Percentiles rank a stretch among this genome's conserved stretches.
Evolutionary conservation across 352 stramenopile genomes (phyloP).

Genomic region (Globisporangium takayamanum): DNA sequence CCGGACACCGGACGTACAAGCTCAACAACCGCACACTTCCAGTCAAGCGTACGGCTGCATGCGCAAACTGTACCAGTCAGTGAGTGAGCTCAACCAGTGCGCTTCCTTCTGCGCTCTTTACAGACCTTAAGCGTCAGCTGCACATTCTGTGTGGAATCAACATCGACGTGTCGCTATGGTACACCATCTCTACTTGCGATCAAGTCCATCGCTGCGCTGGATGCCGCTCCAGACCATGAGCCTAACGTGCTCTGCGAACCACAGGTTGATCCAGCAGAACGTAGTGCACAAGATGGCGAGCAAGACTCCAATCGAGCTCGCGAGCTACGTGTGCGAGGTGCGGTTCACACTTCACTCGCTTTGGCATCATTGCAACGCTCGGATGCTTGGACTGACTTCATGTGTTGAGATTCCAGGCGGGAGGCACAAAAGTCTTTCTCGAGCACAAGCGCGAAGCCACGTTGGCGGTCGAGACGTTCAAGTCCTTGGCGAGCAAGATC

Average conservation of each 20-base stretch:
- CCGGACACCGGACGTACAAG: slow-evolving; percentile 24
- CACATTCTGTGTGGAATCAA: slow-evolving; percentile 30
- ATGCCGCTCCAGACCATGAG: not conserved
- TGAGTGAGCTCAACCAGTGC: not conserved
- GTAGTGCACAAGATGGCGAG: slow-evolving; percentile 20
- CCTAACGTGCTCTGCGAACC: not conserved
- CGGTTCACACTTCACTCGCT: not conserved
- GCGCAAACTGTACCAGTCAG: not conserved
- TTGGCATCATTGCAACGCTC: not conserved
- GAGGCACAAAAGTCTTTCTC: slow-evolving; percentile 32
- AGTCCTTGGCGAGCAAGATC: slow-evolving; percentile 6
- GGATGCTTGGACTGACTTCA: not conserved
- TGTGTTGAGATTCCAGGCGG: slow-evolving; percentile 8
- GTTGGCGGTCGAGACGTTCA: slow-evolving; percentile 11
- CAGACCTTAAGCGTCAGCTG: slow-evolving; percentile 37
- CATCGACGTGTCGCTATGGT: slow-evolving; percentile 37
- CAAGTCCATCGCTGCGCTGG: not conserved
- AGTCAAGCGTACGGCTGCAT: slow-evolving; percentile 23
- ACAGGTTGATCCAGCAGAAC: slow-evolving; percentile 36
- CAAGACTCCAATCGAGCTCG: slow-evolving; percentile 24
- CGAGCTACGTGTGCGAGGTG: slow-evolving; percentile 33
- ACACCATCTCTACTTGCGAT: not conserved
- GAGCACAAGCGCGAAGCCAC: slow-evolving; percentile 28
- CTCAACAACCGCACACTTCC: slow-evolving; percentile 31
- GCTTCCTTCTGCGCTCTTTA: not conserved